phyloP scores from a whole-genome alignment of 768 basidiomycete genomes.

The Russula abietina region DNA sequence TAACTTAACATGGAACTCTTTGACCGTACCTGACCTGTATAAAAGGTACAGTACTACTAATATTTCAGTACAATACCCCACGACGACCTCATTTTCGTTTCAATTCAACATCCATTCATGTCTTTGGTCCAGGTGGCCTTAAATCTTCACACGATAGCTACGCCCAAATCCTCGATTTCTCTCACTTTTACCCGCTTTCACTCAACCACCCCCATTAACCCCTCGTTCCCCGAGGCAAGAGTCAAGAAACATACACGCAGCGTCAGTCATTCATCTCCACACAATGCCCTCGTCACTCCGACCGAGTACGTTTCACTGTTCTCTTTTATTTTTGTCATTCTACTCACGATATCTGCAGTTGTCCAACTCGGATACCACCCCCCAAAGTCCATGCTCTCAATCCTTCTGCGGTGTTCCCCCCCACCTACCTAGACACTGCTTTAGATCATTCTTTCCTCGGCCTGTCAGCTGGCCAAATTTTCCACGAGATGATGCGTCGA shows the following conservation, averaged over 20 bases:
- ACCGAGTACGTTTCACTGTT: conserved; percentile 47
- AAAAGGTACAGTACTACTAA: no score
- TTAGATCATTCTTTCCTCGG: conserved; percentile 87
- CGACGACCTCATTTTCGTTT: no score
- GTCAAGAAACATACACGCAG: conserved; percentile 70
- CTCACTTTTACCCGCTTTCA: conserved; percentile 45
- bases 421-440: conserved; percentile 40
- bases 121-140: conserved; percentile 33
- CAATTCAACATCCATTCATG: conserved; percentile 31
- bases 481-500: conserved; percentile 99
- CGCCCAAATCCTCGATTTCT: conserved; percentile 38
- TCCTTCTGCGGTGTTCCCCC: conserved; percentile 33
- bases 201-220: conserved; percentile 42
- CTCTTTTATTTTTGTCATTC: not conserved
- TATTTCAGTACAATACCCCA: no score
- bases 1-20: no score
- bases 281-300: conserved; percentile 56
- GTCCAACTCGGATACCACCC: conserved; percentile 52
- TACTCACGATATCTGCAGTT: conserved; percentile 35
- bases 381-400: conserved; percentile 36
- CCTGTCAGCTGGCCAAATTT: conserved; percentile 92
- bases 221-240: conserved; percentile 71
- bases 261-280: conserved; percentile 61
- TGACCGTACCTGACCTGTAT: no score
- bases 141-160: conserved; percentile 40